Evolutionary conservation across 768 basidiomycete species (phyloP), one percentile per base, ranked within the genome.

Genomic region (Pleurotus pulmonarius): DNA sequence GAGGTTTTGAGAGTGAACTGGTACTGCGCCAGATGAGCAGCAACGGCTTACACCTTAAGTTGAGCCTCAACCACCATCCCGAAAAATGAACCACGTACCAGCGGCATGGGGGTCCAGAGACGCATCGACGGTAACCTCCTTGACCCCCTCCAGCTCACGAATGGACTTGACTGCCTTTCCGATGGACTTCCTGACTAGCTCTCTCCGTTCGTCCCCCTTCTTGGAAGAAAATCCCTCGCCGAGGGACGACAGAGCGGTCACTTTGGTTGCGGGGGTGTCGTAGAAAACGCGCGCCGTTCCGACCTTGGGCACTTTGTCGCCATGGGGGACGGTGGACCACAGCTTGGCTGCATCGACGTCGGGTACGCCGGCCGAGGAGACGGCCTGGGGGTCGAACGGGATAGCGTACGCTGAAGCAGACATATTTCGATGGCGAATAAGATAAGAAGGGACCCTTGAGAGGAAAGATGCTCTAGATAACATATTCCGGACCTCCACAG

Each of bases 1-100:
- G 76, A 75, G 0, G 91, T 94, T 70, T 92, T 91, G 61, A 94
- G 73, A 0, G 86, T 82, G 65, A 94, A 93, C 60, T 84, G 82
- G 70, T 88, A 91, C 44, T 80, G 64, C 5, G 88, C 87, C 59
- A 94, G 75, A 62, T 90, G 79, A 2, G 92, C 83, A 4, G 86
- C 90, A 48, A 92, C 90, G 44, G 92, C 91, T 87, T 60, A 47
- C 58, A 43, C 58, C 56, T 54, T 9, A 24, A 3, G 29, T 13
- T 51, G 22, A 39, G 7, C 56, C 26, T 60, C 34, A 11, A 57
- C 46, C 37, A 29, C 3, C 20, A 15, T 13, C 53, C 3, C 18
- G 7, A 12, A 12, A 13, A 29, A 58, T 22, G 34, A 49, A 41
- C 49, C 15, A 64, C 80, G 20, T 60, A 89, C 90, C 88, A 59